Evolutionary conservation across 2,329 filamentous ascomycete species (phyloP).

Genomic region (Diaporthe citri): DNA sequence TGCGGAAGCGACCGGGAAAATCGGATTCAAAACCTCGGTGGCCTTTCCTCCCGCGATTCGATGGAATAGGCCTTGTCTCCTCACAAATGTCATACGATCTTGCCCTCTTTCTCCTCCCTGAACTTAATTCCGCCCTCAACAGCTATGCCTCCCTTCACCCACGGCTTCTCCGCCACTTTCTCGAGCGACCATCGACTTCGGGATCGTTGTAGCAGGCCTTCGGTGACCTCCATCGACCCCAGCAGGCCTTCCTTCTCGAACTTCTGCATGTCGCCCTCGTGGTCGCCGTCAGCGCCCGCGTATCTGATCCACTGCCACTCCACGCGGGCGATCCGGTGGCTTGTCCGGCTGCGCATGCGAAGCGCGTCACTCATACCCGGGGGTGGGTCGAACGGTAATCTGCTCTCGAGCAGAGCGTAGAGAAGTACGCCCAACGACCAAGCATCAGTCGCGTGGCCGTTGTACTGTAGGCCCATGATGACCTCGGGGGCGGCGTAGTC

Average conservation of each 20-base stretch:
- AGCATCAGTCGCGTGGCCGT: conserved; percentile 90
- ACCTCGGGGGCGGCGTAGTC: conserved; percentile 98
- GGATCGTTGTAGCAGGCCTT: conserved; percentile 85
- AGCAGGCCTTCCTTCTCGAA: conserved; percentile 75
- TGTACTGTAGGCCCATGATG: conserved; percentile 93
- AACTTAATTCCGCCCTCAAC: conserved; percentile 74
- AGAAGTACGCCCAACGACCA: conserved; percentile 96
- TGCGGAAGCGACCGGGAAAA: conserved; percentile 19
- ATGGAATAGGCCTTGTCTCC: not conserved
- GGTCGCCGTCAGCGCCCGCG: conserved; percentile 86
- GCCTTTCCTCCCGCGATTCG: not conserved
- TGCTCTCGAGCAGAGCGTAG: conserved; percentile 93
- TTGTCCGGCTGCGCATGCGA: conserved; percentile 83
- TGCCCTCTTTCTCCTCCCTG: conserved; percentile 69
- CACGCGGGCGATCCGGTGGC: conserved; percentile 93
- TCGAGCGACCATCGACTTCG: conserved; percentile 82
- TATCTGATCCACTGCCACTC: conserved; percentile 97
- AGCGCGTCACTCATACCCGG: conserved; percentile 83
- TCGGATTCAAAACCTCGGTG: not conserved
- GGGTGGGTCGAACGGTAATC: conserved; percentile 91
- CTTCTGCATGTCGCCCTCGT: conserved; percentile 75
- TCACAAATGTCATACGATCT: conserved; percentile 56
- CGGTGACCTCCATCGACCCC: conserved; percentile 84
- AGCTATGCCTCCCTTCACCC: conserved; percentile 81
- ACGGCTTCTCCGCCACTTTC: conserved; percentile 78